Base-by-base conservation (phyloP, 768 basidiomycete genomes). In the Bullera alba region DNA sequence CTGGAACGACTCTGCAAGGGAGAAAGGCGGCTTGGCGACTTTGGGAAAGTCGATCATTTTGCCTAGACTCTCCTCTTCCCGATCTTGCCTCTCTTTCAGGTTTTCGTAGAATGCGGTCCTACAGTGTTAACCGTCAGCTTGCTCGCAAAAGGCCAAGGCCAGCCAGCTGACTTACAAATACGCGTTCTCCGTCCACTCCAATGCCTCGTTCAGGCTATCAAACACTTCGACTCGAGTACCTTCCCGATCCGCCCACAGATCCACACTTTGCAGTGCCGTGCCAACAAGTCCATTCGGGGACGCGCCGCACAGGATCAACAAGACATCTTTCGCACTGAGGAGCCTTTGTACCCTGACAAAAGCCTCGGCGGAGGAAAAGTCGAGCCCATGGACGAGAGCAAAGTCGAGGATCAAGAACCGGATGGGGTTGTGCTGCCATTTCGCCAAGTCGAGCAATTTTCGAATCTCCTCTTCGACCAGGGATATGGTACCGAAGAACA, bases 141-240 rank as follows among this genome's bases (percentile, higher is more conserved):
- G 82, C 10, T 27, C n/a, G 25, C 5, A n/a, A 19, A 16, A 46
- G 17, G 78, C 56, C 22, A 15, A 45, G 46, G 72, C 28, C 0
- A 30, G n/a, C n/a, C n/a, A 22, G 4, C 27, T 19, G 6, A 85
- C 83, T 46, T 79, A 80, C 54, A 96, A 66, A 73, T 95, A 95
- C 0, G 81, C 85, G 72, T 96, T 96, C 74, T 96, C 91, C 0
- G 88, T 92, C 91, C 91, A 93, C 73, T 97, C 93, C 77, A 96
- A 80, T 0, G 89, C 92, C 56, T 95, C 88, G 59, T 85, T 91
- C 60, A 91, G 77, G 5, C 81, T 83, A 49, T 78, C 77, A 60
- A 95, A 91, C 15, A 87, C 67, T 73, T 92, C 89, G 14, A 95
- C 89, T 4, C 81, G 78, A 0, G 80, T 78, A 21, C 82, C 79